These are phyloP conservation scores for Lecanicillium sp. DNA, from an alignment of 2,329 filamentous ascomycete genomes.

Conservation along the genomic window DNA sequence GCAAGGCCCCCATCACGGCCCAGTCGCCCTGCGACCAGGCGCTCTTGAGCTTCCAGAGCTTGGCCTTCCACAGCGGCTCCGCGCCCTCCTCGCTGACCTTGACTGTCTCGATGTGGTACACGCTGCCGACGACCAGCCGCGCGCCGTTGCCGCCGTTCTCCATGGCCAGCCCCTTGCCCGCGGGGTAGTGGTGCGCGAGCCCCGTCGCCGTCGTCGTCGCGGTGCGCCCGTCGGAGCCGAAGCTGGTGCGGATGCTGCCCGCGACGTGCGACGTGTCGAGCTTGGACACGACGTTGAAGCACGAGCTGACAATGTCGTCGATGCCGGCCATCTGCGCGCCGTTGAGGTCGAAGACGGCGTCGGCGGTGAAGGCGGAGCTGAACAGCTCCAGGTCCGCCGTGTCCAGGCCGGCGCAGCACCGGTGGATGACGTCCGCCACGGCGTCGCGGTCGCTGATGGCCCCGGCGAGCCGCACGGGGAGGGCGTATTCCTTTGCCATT, in stretches of 20 bases:
- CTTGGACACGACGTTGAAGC: not conserved
- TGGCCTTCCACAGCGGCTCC: conserved; percentile 9
- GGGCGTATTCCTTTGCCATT: too few relatives aligned
- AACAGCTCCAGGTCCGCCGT: conserved; percentile 9
- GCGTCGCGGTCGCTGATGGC: conserved; percentile 11
- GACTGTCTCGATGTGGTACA: conserved; percentile 8
- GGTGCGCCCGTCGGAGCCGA: conserved; percentile 1
- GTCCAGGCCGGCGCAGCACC: conserved; percentile 6
- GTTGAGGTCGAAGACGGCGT: conserved; percentile 6
- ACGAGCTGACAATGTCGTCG: not conserved
- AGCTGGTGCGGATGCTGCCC: conserved; percentile 6
- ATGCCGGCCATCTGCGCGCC: not conserved
- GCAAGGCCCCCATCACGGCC: conserved; percentile 7
- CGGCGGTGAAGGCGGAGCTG: conserved; percentile 7
- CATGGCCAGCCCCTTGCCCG: conserved; percentile 3
- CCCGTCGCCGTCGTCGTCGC: conserved; percentile 8
- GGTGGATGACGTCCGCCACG: conserved; percentile 5
- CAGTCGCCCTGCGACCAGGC: conserved; percentile 10
- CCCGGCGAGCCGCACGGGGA: conserved; percentile 1
- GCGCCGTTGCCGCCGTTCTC: not conserved
- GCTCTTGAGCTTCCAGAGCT: conserved; percentile 10
- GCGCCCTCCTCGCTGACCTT: not conserved
- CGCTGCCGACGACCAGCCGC: conserved; percentile 1
- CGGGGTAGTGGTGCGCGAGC: conserved; percentile 9
- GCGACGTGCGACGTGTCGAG: conserved; percentile 12